Evolutionary conservation across 495 filamentous ascomycete species (phyloP).

Genomic region (Podospora appendiculata): DNA sequence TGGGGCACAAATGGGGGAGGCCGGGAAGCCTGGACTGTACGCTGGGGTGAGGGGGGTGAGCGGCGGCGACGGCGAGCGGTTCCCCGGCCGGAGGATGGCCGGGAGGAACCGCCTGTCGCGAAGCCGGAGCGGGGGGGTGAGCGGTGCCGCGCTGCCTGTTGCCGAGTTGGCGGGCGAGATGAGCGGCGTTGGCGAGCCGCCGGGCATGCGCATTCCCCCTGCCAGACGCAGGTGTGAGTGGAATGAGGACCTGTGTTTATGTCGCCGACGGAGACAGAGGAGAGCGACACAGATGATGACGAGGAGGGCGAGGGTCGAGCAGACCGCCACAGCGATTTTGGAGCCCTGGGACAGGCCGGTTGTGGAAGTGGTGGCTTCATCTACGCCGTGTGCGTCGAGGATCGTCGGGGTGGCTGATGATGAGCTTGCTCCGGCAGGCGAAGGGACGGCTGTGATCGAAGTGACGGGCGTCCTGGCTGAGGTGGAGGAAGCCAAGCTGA

Average conservation of each 20-base stretch:
- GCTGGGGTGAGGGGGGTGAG: slow-evolving; percentile 21
- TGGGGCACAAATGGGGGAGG: slow-evolving; percentile 20
- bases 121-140: slow-evolving; percentile 36
- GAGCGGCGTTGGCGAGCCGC: slow-evolving; percentile 15
- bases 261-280: slow-evolving; percentile 27
- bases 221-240: slow-evolving; percentile 3
- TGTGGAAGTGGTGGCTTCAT: neutral
- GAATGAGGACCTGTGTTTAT: slow-evolving; percentile 7
- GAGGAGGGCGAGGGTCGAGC: slow-evolving; percentile 29
- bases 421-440: neutral
- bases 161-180: slow-evolving; percentile 27
- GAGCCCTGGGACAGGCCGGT: slow-evolving; percentile 24
- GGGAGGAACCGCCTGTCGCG: slow-evolving; percentile 34
- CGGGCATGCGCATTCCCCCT: neutral
- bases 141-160: slow-evolving; percentile 9
- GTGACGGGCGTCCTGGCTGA: neutral
- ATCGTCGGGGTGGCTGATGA: neutral
- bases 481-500: too few relatives aligned
- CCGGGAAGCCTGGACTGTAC: slow-evolving; percentile 16
- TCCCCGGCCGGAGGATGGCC: slow-evolving; percentile 22
- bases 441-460: neutral
- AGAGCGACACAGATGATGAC: slow-evolving; percentile 18
- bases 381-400: neutral
- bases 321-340: slow-evolving; percentile 35
- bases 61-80: slow-evolving; percentile 21